Base-by-base conservation (phyloP, 2,329 filamentous ascomycete species). In the Alternaria dauci region DNA sequence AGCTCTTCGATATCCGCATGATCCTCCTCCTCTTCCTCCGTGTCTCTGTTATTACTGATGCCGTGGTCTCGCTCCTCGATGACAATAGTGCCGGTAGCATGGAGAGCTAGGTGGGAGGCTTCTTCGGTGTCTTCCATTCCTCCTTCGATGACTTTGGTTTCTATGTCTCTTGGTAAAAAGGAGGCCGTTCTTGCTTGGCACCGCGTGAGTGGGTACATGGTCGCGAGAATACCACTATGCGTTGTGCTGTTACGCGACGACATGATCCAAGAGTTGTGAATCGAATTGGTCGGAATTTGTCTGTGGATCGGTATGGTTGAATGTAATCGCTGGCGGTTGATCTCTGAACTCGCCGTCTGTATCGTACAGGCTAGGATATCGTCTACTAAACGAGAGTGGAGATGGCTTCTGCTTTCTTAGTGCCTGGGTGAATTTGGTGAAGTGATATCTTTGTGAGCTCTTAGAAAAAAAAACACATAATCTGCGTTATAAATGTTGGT, bases 1-100 rank as follows among this genome's bases (percentile, higher is more conserved):
- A 50, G 5, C 18, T 25, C 46, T 50, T 50, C 46, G 1, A 50
- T 4, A 5, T 26, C 20, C 14, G 38, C 32, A 4, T 48, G 20
- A 2, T 48, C 46, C 4, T 36, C 46, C 25, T 50, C 46, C 20
- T 12, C 20, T 8, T 38, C 46, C 12, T 48, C 20, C 14, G 23
- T 34, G 1, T 2, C 46, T 8, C 1, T 16, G n/a, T 8, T 2
- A 14, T 12, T 25, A 23, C 1, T 8, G 0, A 12, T 4, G 23
- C 16, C 14, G 12, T 16, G 11, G 12, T 25, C 39, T 42, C 20
- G 20, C 20, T 25, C 14, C 20, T 14, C 23, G 18, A 50, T 16
- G n/a, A 5, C 32, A 12, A 25, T 50, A 1, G 5, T 50, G 46
- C 32, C 32, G 32, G 38, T 12, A 8, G 18, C 46, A 7, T 2